Conservation (phyloP, 2,329 filamentous ascomycete genomes). For the Cordyceps militaris region DNA sequence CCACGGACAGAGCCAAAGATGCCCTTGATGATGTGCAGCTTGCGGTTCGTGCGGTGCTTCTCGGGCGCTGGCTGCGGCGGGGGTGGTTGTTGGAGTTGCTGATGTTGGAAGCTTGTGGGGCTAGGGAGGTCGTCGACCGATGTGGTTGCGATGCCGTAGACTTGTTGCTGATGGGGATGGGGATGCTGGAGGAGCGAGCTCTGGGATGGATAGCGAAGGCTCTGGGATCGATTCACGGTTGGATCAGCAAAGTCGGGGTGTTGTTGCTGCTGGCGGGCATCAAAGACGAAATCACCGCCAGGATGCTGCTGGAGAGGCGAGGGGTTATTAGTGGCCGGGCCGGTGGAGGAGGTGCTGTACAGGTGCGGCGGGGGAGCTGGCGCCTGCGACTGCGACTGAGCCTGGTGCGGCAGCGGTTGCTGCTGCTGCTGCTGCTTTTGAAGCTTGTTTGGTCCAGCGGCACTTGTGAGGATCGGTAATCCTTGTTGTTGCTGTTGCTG, state of each 20-base stretch:
- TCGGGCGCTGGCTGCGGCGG: slow-evolving; percentile 23
- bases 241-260: slow-evolving; percentile 39
- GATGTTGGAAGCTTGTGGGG: slow-evolving; percentile 19
- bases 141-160: slow-evolving; percentile 23
- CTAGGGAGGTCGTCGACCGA: slow-evolving; percentile 21
- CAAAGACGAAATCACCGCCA: slow-evolving; percentile 23
- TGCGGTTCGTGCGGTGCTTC: slow-evolving; percentile 43
- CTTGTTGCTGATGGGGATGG: slow-evolving; percentile 25
- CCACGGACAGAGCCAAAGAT: slow-evolving; percentile 39
- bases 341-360: slow-evolving; percentile 23
- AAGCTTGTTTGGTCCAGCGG: slow-evolving; percentile 21
- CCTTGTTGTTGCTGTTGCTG: slow-evolving; percentile 24
- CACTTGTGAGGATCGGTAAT: slow-evolving; percentile 11
- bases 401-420: slow-evolving; percentile 14
- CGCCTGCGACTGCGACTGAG: slow-evolving; percentile 19
- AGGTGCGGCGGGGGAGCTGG: slow-evolving; percentile 25
- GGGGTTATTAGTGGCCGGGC: slow-evolving; percentile 19
- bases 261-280: slow-evolving; percentile 26
- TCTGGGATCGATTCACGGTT: slow-evolving; percentile 42
- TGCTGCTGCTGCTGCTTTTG: slow-evolving; percentile 19
- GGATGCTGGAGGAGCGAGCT: slow-evolving; percentile 24
- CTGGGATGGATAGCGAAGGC: slow-evolving; percentile 38
- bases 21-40: slow-evolving; percentile 41
- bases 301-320: slow-evolving; percentile 18
- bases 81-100: slow-evolving; percentile 27